These are phyloP conservation scores for Fusarium tupiense DNA, from an alignment of 2,329 filamentous ascomycete genomes.

Conservation along the genomic window DNA sequence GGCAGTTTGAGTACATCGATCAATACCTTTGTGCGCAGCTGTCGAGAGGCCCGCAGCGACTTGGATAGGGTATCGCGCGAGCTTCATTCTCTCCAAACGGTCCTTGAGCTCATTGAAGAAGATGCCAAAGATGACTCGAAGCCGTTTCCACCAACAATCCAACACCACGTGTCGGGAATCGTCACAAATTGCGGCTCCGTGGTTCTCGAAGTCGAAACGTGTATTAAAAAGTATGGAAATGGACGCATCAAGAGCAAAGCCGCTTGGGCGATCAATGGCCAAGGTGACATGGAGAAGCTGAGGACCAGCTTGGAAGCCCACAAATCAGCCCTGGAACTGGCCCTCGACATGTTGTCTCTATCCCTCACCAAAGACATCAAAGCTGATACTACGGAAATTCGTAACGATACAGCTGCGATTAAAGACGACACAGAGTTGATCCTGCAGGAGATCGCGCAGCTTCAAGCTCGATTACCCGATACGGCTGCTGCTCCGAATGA, in stretches of 20 bases:
- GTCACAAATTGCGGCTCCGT: slow-evolving; percentile 6
- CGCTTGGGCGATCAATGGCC: background rate
- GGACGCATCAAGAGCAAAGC: background rate
- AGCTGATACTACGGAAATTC: background rate
- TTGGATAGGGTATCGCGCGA: slow-evolving; percentile 27
- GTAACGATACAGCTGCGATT: slow-evolving; percentile 1
- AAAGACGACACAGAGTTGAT: slow-evolving; percentile 16
- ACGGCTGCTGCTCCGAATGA: background rate
- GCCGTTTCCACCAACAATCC: background rate
- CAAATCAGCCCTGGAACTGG: slow-evolving; percentile 15
- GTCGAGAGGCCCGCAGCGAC: slow-evolving; percentile 22
- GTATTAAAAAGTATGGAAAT: slow-evolving; percentile 8
- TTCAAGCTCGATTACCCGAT: background rate
- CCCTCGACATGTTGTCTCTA: slow-evolving; percentile 7
- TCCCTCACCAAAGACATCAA: background rate
- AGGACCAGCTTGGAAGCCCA: slow-evolving; percentile 14
- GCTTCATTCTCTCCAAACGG: slow-evolving; percentile 13
- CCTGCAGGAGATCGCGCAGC: background rate
- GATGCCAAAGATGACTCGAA: slow-evolving; percentile 4
- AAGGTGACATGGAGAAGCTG: slow-evolving; percentile 19
- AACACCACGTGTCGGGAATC: background rate
- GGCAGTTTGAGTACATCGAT: background rate
- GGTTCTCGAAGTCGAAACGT: background rate
- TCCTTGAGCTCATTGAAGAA: slow-evolving; percentile 25
- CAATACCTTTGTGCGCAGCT: slow-evolving; percentile 13